A percentile compares a stretch with the other conserved stretches of the same genome.
Evolutionary conservation across 1,139 yeast genomes (phyloP).

Genomic region (Trichomonascaceae sp.): DNA sequence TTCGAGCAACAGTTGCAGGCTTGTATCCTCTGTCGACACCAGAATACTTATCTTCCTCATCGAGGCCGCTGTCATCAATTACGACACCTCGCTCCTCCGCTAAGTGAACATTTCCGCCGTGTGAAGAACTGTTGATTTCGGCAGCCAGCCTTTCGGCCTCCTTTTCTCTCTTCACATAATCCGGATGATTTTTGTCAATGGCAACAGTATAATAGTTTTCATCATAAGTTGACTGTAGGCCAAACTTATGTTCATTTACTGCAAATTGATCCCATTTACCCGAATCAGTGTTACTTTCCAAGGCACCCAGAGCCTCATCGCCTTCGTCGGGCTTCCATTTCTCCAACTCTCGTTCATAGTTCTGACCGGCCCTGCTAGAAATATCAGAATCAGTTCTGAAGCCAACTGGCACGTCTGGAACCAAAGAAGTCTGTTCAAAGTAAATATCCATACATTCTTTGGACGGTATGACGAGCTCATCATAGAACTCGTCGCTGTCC

Average conservation of each 20-base stretch:
- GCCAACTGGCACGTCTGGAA: slow-evolving; percentile 22
- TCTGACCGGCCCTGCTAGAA: slow-evolving; percentile 36
- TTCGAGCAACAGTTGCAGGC: slow-evolving; percentile 9
- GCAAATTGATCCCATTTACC: slow-evolving; percentile 87
- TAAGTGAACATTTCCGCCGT: slow-evolving; percentile 66
- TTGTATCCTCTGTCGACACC: slow-evolving; percentile 55
- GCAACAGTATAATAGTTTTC: slow-evolving; percentile 87
- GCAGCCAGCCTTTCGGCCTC: slow-evolving; percentile 75
- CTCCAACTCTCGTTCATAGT: slow-evolving; percentile 66
- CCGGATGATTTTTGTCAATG: slow-evolving; percentile 69
- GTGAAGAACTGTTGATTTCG: slow-evolving; percentile 67
- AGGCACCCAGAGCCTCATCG: slow-evolving; percentile 32
- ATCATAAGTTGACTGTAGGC: slow-evolving; percentile 79
- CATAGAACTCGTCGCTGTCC: slow-evolving; percentile 34
- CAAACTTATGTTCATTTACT: slow-evolving; percentile 81
- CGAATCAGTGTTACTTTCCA: slow-evolving; percentile 40
- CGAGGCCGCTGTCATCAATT: slow-evolving; percentile 79
- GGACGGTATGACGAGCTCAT: slow-evolving; percentile 47
- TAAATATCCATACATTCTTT: slow-evolving; percentile 63
- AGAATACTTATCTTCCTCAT: slow-evolving; percentile 94
- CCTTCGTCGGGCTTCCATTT: slow-evolving; percentile 75
- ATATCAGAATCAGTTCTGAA: slow-evolving; percentile 87
- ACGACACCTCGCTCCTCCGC: slow-evolving; percentile 84
- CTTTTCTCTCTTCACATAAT: slow-evolving; percentile 55
- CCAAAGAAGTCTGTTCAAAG: slow-evolving; percentile 41